A percentile compares a stretch with the other conserved stretches of the same genome.
These are phyloP conservation scores for Alternaria alternata DNA, from an alignment of 2,329 filamentous ascomycete species.

Conservation along the genomic window DNA sequence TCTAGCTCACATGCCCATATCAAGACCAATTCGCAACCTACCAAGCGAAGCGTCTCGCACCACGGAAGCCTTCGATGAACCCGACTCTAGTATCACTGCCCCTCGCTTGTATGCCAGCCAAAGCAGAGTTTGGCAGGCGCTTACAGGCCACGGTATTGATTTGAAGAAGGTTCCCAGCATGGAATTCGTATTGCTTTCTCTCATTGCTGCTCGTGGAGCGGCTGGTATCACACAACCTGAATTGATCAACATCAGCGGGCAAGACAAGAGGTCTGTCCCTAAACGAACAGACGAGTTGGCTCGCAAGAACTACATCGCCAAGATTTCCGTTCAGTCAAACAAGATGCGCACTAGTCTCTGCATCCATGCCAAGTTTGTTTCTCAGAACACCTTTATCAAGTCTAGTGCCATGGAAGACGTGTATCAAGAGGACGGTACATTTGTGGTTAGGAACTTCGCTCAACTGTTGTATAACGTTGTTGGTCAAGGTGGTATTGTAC, in stretches of 20 bases:
- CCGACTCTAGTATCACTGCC: conserved; percentile 24
- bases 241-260: conserved; percentile 62
- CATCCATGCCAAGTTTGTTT: conserved; percentile 60
- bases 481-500: conserved; percentile 60
- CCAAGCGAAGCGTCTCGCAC: conserved; percentile 11
- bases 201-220: conserved; percentile 64
- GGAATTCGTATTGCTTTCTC: conserved; percentile 65
- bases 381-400: conserved; percentile 39
- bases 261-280: conserved; percentile 72
- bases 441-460: conserved; percentile 61
- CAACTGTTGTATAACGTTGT: conserved; percentile 59
- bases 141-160: conserved; percentile 68
- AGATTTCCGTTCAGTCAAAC: conserved; percentile 52
- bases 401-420: conserved; percentile 44
- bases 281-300: conserved; percentile 65
- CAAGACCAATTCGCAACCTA: conserved; percentile 23
- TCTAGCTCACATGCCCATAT: not conserved
- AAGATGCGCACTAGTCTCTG: conserved; percentile 65
- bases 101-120: conserved; percentile 57
- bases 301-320: conserved; percentile 68
- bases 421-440: conserved; percentile 45
- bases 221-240: conserved; percentile 67
- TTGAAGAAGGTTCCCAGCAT: conserved; percentile 60
- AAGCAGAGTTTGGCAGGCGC: conserved; percentile 66
- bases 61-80: conserved; percentile 39